phyloP scores from a whole-genome alignment of 257 asterid species.

The Penstemon newberryi region DNA sequence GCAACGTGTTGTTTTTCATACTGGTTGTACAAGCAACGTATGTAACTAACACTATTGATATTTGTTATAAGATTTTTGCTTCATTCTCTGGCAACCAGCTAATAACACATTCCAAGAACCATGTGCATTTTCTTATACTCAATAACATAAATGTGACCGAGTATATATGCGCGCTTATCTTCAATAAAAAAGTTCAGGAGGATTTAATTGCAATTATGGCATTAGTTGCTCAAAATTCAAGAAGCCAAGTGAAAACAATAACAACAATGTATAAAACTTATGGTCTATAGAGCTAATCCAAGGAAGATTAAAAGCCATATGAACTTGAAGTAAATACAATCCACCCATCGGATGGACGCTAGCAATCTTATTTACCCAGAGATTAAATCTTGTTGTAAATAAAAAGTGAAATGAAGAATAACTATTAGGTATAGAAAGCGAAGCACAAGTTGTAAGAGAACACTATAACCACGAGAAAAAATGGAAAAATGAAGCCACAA shows the following conservation, averaged over 20 bases:
- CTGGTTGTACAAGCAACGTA: background rate
- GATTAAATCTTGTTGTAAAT: background rate
- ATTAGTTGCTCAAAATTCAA: background rate
- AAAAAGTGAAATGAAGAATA: constrained; percentile 11
- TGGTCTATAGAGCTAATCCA: background rate
- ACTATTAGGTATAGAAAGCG: constrained; percentile 20
- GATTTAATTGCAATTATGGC: no score
- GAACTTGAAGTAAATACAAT: constrained; percentile 15
- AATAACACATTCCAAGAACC: no score
- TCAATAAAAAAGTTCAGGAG: background rate
- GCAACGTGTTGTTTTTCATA: background rate
- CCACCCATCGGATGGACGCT: constrained; percentile 18
- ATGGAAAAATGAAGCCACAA: constrained; percentile 28
- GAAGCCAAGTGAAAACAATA: background rate
- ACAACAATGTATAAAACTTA: no score
- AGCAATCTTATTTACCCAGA: constrained; percentile 29
- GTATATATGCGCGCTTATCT: no score
- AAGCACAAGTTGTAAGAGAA: constrained; percentile 23
- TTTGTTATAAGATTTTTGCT: background rate
- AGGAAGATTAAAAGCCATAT: constrained; percentile 17
- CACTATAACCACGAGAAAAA: constrained; percentile 32
- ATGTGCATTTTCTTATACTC: background rate
- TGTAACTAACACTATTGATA: background rate
- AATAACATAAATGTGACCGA: background rate
- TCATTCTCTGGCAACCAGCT: background rate